Conservation (phyloP, 805 yeast species). For the Starmerella stigmatis region DNA sequence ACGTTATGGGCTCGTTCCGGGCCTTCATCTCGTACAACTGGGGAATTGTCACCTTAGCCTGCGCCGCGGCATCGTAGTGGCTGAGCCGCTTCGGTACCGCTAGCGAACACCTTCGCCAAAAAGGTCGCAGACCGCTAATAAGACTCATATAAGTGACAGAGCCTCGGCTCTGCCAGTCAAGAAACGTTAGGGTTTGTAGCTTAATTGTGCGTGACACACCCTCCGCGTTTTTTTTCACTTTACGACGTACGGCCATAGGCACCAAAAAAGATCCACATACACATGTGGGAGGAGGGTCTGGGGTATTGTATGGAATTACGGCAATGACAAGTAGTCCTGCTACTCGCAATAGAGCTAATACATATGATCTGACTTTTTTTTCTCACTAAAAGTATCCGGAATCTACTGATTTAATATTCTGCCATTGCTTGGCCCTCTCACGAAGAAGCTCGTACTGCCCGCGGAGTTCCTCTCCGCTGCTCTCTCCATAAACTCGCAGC, state of each 20-base stretch:
- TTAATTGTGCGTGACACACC: too few species aligned
- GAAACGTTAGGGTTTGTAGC: too few species aligned
- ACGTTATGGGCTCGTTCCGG: slow-evolving; percentile 36
- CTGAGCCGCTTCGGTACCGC: slow-evolving; percentile 10
- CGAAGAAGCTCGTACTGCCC: not conserved
- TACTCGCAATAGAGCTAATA: too few species aligned
- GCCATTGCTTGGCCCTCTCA: not conserved
- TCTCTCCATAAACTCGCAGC: not conserved
- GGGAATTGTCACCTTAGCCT: slow-evolving; percentile 34
- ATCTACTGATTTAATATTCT: not conserved
- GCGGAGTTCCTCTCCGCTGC: not conserved
- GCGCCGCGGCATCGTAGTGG: slow-evolving; percentile 15
- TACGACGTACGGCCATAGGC: too few species aligned
- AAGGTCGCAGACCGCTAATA: not conserved
- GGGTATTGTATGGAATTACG: too few species aligned
- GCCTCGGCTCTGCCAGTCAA: too few species aligned
- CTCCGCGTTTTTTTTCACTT: too few species aligned
- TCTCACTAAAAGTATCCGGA: not conserved
- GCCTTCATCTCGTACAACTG: slow-evolving; percentile 33
- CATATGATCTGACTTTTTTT: too few species aligned
- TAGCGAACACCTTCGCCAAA: not conserved
- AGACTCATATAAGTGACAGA: too few species aligned
- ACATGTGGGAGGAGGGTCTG: too few species aligned
- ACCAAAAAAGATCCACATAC: too few species aligned
- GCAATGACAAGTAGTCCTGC: too few species aligned